Evolutionary conservation across 1,284 basidiomycete genomes (phyloP), one percentile per base, ranked within the genome.

Genomic region (Salmacisia buchloeana): DNA sequence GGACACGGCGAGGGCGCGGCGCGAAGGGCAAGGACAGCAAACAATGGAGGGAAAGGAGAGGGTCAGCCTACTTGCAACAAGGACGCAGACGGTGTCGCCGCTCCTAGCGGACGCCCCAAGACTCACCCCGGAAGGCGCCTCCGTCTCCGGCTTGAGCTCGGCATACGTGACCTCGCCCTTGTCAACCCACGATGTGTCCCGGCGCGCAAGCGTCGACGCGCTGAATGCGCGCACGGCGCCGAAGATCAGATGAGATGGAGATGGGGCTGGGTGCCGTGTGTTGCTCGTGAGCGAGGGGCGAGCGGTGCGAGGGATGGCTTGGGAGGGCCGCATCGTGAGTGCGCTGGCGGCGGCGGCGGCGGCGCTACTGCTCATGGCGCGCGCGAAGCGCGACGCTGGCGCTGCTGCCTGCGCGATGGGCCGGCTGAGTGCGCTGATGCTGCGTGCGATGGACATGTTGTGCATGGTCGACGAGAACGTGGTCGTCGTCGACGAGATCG

Each of bases 141-240:
- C 81, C 0, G 92, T 92, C 70, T 86, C 86, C 1, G 88, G 87
- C 81, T 96, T 91, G 58, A 98, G 83, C 69, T 93, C 87, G 35
- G 89, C 87, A 78, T 96, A 97, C 0, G 84, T 84, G 60, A 97
- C 82, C n/a, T 61, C 29, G 23, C 73, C 75, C 21, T 67, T 61
- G 31, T 65, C 59, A 15, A 66, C 63, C 77, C 77, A 79, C 10
- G 64, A 57, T 9, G 61, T 67, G 58, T 77, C 73, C 18, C 58
- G n/a, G 18, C 35, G 29, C 64, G 59, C 34, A 60, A 63, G 29
- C 27, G 41, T 15, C 21, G 13, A 18, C 12, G 31, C 10, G 35
- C 56, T 36, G 56, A 31, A n/a, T 46, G 49, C n/a, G 7, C 49
- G 7, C 18, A 13, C 49, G 23, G 49, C 10, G 15, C 5, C 49